Base-by-base conservation (phyloP, 768 basidiomycete genomes). In the Lactarius psammicola region DNA sequence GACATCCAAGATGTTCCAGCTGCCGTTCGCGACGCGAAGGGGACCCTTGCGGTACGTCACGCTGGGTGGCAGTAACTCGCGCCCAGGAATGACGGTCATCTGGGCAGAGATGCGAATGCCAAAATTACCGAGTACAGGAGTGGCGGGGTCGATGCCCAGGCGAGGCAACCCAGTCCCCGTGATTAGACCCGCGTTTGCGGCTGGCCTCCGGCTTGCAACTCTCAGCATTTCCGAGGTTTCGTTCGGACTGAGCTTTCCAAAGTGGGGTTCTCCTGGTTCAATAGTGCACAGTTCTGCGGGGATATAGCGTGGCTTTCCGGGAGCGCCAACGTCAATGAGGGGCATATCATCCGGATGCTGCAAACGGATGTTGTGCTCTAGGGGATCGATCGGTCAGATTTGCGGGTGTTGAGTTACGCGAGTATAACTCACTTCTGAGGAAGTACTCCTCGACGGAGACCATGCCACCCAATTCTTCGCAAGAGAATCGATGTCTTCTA, bases 281-380 rank as follows among this genome's bases (percentile, higher is more conserved):
- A 93, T 88, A 28, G 83, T 76, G 76, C 90, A 92, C 1, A 93
- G 58, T 72, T 93, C 90, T 0, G 88, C 85, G 0, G 90, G 90
- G 1, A 91, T 74, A 70, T 74, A 83, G 51, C 73, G 75, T 0
- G 79, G 67, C 38, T 72, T 75, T 7, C 71, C 60, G 13, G 42
- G 59, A 42, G 67, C 59, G 69, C 82, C 69, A 67, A 78, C 68
- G 54, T 79, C 73, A 55, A 80, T 68, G 55, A 78, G 53, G 8
- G 78, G 78, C 6, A 79, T 62, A 42, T 73, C 81, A 78, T 51
- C 74, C 40, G 68, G 75, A 46, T 80, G 66, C 30, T 74, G 73
- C 9, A 93, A 72, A 0, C 63, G 80, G 44, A 84, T 85, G 0
- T 81, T 80, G 69, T 91, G 85, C 69, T 87, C 89, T 91, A 67